Conservation (phyloP, 768 basidiomycete genomes). For the Asterophora parasitica region DNA sequence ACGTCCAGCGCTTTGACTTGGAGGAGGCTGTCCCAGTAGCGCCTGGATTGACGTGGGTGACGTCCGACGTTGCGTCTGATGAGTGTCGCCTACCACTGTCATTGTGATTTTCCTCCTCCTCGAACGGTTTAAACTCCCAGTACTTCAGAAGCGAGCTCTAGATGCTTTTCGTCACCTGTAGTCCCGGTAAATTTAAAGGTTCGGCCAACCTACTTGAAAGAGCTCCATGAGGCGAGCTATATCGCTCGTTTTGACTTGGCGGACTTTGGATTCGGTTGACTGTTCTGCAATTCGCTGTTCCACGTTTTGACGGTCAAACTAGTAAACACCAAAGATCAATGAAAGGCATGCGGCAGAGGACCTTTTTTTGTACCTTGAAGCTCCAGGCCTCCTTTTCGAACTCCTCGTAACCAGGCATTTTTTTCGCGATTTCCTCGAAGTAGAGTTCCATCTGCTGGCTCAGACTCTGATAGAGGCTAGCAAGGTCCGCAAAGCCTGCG, state of each 20-base stretch:
- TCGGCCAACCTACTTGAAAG: constrained; percentile 51
- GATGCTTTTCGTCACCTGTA: neutral
- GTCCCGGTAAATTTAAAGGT: neutral
- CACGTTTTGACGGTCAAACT: constrained; percentile 76
- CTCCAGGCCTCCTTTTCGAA: constrained; percentile 74
- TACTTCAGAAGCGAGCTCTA: constrained; percentile 70
- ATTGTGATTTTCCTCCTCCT: constrained; percentile 20
- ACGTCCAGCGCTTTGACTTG: constrained; percentile 27
- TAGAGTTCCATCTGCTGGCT: constrained; percentile 80
- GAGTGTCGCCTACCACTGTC: constrained; percentile 21
- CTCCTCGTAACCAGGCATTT: constrained; percentile 58
- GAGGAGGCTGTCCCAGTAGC: constrained; percentile 16
- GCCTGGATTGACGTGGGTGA: constrained; percentile 34
- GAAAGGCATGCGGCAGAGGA: constrained; percentile 5
- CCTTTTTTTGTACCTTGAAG: constrained; percentile 55
- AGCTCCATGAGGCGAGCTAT: constrained; percentile 81
- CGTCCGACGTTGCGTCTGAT: constrained; percentile 33
- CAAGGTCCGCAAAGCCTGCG: constrained; percentile 76
- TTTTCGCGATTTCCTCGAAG: constrained; percentile 59
- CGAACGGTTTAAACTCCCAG: constrained; percentile 57
- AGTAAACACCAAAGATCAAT: neutral
- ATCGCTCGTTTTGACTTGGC: constrained; percentile 66
- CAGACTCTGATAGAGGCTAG: constrained; percentile 72
- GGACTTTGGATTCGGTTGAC: constrained; percentile 37
- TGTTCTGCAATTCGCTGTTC: constrained; percentile 55